Conservation (phyloP, 192 early-diverging fungal species). For the Allomyces javanicus region DNA sequence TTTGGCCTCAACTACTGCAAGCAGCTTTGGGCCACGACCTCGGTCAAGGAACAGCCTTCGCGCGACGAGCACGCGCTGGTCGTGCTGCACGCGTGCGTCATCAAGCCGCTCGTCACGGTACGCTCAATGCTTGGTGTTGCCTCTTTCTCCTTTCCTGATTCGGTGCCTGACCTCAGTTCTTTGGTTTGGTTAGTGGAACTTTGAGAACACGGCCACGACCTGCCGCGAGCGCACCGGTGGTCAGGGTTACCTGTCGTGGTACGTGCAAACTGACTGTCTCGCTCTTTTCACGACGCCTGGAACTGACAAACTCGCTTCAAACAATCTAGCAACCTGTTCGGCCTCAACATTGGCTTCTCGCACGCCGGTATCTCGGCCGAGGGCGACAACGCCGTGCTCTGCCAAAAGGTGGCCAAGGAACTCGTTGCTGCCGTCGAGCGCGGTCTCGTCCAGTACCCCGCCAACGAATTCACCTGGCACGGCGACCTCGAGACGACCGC, state of each 20-base stretch:
- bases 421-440: conserved; percentile 31
- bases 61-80: conserved; percentile 32
- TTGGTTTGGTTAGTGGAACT: conserved; percentile 25
- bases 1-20: conserved; percentile 65
- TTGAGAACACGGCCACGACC: conserved; percentile 42
- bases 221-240: conserved; percentile 57
- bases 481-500: not conserved
- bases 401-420: conserved; percentile 62
- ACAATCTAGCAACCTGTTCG: conserved; percentile 29
- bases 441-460: conserved; percentile 17
- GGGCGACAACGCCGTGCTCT: conserved; percentile 56
- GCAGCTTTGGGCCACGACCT: conserved; percentile 28
- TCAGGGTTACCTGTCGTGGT: conserved; percentile 39
- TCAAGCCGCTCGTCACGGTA: conserved; percentile 44
- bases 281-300: too few relatives aligned
- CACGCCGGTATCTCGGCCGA: conserved; percentile 65
- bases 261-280: too few relatives aligned
- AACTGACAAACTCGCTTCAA: too few relatives aligned
- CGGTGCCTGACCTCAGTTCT: too few relatives aligned
- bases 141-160: too few relatives aligned
- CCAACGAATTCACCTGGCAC: conserved; percentile 6
- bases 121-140: too few relatives aligned
- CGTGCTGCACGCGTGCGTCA: conserved; percentile 50
- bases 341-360: conserved; percentile 41
- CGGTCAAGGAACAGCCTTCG: conserved; percentile 9